A percentile compares a stretch with the other conserved stretches of the same genome.
Conservation (phyloP, 257 asterid genomes). For the Datura wrightii region DNA sequence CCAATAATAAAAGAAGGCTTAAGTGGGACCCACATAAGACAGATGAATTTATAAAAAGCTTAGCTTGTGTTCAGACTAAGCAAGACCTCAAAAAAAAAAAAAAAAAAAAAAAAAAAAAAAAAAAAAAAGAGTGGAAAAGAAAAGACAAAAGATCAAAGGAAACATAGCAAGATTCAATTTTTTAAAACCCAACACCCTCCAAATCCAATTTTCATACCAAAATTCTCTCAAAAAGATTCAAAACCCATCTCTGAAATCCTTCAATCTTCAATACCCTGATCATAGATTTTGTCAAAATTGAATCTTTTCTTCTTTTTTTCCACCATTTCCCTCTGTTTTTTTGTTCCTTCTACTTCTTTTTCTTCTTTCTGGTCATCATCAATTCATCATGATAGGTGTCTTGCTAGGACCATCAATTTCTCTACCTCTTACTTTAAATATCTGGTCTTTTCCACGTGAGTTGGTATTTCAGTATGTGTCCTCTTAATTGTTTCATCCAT, state of each 20-base stretch:
- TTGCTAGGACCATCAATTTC: not conserved
- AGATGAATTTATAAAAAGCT: slow-evolving; percentile 32
- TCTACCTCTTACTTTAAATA: not conserved
- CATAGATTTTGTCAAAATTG: slow-evolving; percentile 17
- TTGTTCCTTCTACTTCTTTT: too few species aligned
- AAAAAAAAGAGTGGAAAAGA: too few species aligned
- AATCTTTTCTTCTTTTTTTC: not conserved
- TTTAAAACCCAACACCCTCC: slow-evolving; percentile 43
- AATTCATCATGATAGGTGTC: slow-evolving; percentile 29
- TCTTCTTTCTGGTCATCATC: too few species aligned
- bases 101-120: not conserved
- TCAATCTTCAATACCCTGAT: slow-evolving; percentile 38
- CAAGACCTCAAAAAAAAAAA: not conserved
- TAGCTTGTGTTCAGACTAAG: slow-evolving; percentile 26
- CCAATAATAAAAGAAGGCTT: not conserved
- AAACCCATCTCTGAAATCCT: slow-evolving; percentile 39
- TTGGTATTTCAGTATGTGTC: slow-evolving; percentile 4
- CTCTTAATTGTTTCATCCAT: slow-evolving; percentile 32
- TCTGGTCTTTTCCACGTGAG: slow-evolving; percentile 8
- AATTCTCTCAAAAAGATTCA: slow-evolving; percentile 33
- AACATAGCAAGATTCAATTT: not conserved
- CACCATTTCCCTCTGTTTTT: too few species aligned
- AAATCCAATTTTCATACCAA: not conserved
- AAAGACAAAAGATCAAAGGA: too few species aligned
- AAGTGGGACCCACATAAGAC: slow-evolving; percentile 31